phyloP scores from a whole-genome alignment of 2,329 filamentous ascomycete genomes.

The Achaetomium macrosporum region DNA sequence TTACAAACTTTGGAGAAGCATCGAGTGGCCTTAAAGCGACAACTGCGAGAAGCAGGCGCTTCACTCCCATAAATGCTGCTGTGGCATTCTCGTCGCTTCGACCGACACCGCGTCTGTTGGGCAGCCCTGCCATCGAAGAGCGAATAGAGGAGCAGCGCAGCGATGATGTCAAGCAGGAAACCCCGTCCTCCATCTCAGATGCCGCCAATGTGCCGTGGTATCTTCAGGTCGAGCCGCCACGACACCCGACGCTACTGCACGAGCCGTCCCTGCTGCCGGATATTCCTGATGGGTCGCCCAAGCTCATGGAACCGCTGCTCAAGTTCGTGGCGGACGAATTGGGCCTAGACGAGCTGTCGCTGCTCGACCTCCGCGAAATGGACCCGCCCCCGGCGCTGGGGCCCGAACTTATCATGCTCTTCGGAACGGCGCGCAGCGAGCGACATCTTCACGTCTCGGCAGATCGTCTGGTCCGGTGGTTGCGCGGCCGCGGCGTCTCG shows the following conservation, averaged over 20 bases:
- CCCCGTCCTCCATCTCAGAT: not conserved
- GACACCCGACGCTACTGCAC: constrained; percentile 44
- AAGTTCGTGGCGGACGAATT: constrained; percentile 77
- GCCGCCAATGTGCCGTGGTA: constrained; percentile 60
- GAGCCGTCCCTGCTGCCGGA: constrained; percentile 43
- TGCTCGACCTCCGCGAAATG: constrained; percentile 77
- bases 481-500: constrained; percentile 66
- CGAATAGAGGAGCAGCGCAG: constrained; percentile 8
- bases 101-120: constrained; percentile 12
- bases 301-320: constrained; percentile 65
- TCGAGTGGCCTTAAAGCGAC: constrained; percentile 2
- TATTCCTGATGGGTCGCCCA: constrained; percentile 62
- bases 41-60: not conserved
- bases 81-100: constrained; percentile 21
- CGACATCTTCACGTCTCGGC: constrained; percentile 89
- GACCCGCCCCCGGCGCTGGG: constrained; percentile 85
- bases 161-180: constrained; percentile 2
- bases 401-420: constrained; percentile 83
- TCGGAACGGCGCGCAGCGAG: constrained; percentile 85
- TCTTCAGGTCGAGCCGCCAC: constrained; percentile 63
- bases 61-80: constrained; percentile 2
- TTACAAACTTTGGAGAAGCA: constrained; percentile 10
- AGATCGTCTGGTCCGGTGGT: constrained; percentile 81
- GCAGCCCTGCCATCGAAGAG: constrained; percentile 23
- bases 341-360: constrained; percentile 72